A percentile compares a stretch with the other conserved stretches of the same genome.
These are phyloP conservation scores for Lagenidium sp. DNA, from an alignment of 352 stramenopile genomes.

Conservation along the genomic window DNA sequence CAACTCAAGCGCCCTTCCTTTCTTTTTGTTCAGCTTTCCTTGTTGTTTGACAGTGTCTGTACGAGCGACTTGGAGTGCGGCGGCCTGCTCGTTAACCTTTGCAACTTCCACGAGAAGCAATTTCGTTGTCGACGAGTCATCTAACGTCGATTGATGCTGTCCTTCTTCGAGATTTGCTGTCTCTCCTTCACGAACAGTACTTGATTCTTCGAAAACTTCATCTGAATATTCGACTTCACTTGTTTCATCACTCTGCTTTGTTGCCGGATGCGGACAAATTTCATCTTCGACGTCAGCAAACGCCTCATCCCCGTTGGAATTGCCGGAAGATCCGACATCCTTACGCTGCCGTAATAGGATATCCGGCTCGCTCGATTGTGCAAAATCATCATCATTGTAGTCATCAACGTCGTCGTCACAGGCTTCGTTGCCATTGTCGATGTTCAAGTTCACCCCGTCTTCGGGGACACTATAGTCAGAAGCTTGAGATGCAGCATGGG, in stretches of 20 bases:
- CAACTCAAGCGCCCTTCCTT: conserved; percentile 26
- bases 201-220: conserved; percentile 2
- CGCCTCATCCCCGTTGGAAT: background rate
- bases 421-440: too few species aligned
- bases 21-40: conserved; percentile 31
- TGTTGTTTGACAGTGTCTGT: background rate
- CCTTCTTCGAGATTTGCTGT: too few species aligned
- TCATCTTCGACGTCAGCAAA: background rate
- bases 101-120: conserved; percentile 25
- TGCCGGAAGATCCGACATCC: too few species aligned
- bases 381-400: conserved; percentile 31
- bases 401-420: conserved; percentile 1
- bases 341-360: too few species aligned
- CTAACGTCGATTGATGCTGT: too few species aligned
- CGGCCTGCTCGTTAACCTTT: background rate
- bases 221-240: too few species aligned
- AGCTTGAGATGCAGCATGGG: too few species aligned
- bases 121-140: conserved; percentile 46
- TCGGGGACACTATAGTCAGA: too few species aligned
- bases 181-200: too few species aligned
- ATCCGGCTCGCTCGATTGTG: too few species aligned
- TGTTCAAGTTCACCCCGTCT: too few species aligned
- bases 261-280: conserved; percentile 2
- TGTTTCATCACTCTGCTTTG: background rate
- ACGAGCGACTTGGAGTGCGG: too few species aligned